Evolutionary conservation across 352 stramenopile genomes (phyloP).

Genomic region (Phytophthora pini): DNA sequence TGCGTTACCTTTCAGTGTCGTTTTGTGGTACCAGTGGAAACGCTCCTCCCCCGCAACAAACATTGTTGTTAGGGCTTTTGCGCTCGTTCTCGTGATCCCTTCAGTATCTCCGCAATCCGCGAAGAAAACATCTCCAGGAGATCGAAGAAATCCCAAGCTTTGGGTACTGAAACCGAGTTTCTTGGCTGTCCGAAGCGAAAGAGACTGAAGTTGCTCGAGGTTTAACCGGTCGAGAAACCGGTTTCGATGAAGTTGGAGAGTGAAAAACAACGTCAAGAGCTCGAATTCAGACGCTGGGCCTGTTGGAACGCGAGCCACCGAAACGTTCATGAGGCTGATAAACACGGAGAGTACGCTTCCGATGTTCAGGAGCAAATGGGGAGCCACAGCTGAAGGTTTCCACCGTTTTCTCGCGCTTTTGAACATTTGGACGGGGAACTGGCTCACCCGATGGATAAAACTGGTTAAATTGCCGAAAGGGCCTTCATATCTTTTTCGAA

Average conservation of each 20-base stretch:
- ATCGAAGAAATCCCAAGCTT: conserved; percentile 36
- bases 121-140: conserved; percentile 41
- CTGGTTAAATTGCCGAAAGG: conserved; percentile 25
- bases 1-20: conserved; percentile 29
- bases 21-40: conserved; percentile 71
- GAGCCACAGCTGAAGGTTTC: conserved; percentile 36
- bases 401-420: conserved; percentile 30
- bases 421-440: conserved; percentile 59
- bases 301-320: conserved; percentile 21
- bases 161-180: conserved; percentile 47
- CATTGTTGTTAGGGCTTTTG: conserved; percentile 36
- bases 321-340: conserved; percentile 55
- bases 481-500: conserved; percentile 37
- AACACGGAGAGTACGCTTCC: conserved; percentile 55
- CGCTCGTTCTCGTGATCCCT: conserved; percentile 45
- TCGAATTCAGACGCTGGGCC: conserved; percentile 46
- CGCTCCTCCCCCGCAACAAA: conserved; percentile 62
- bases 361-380: conserved; percentile 53
- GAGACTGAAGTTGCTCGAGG: conserved; percentile 24
- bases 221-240: conserved; percentile 28
- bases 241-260: conserved; percentile 49
- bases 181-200: conserved; percentile 31
- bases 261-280: conserved; percentile 45
- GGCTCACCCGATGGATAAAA: conserved; percentile 35
- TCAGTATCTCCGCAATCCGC: conserved; percentile 54